Base-by-base conservation (phyloP, 768 basidiomycete species). In the Auricularia sp. region DNA sequence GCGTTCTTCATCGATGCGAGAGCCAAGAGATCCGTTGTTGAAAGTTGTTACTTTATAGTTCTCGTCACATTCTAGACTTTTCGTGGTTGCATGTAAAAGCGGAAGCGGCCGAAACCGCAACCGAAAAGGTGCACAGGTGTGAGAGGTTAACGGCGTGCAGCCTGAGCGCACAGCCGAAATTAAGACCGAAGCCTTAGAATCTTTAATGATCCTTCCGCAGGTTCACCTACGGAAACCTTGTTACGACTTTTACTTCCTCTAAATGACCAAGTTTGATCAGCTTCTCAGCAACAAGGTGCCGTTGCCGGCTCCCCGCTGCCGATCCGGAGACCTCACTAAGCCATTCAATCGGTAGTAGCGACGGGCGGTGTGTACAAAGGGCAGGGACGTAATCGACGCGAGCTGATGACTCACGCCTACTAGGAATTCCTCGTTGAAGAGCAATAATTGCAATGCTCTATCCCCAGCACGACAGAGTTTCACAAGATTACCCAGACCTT, bases 391-490 rank as follows among this genome's bases (percentile, higher is more conserved):
- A 88, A 87, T 89, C 87, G 86, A 88, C 84, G 85, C 83, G 81
- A 87, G 87, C 85, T 89, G 86, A 87, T 88, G 85, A 89, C 86
- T 87, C 83, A 82, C 83, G 83, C 82, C 86, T 89, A 88, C 87
- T 87, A 87, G 85, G 86, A 82, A 89, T 88, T 88, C 87, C 86
- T 88, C 83, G 85, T 88, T 89, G 86, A 89, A 88, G 88, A 88
- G 86, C 87, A 85, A 89, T 88, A 89, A 87, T 88, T 88, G 85
- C 87, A 89, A 87, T 87, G 85, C 86, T 88, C 87, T 86, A 88
- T 88, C 86, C 86, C 87, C 85, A 86, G 83, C 85, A 86, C 82
- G 83, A 85, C 83, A 81, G 81, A 82, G 83, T 85, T 85, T 86
- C 83, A 86, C 83, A 85, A 85, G 84, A 24, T 24, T 24, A 24